Evolutionary conservation across 805 yeast genomes (phyloP), one percentile per base, ranked within the genome.

Genomic region (Metschnikowia lunata): DNA sequence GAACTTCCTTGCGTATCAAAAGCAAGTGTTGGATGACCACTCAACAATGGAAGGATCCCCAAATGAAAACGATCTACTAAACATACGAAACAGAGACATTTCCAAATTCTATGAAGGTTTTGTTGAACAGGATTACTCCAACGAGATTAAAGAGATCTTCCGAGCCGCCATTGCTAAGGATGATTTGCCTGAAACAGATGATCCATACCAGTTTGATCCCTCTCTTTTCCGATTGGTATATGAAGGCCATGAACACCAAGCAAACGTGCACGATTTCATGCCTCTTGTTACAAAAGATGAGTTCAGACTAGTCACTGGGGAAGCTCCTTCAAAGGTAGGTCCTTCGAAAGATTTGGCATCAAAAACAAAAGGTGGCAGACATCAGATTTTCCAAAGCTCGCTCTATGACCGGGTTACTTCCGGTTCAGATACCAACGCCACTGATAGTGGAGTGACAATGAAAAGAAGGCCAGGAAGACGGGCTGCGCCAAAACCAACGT

Each of bases 381-480:
- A 71, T 50, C 65, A 66, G 39, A 67, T 71, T 8, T 70, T 70
- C 56, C 70, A 66, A 45, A 66, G 58, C 42, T 48, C 72, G 13
- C 60, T 71, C 30, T 71, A 70, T 51, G 75, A 70, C 35, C 42
- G 49, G 12, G 57, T 46, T 34, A 66, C 74, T 1, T 66, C 72
- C 7, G 76, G 74, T 1, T 67, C 73, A 0, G 76, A 71, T 43
- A 61, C 72, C 1, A 64, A 62, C 40, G 55, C 47, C 7, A 45
- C 55, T 6, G 54, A 51, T 10, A 40, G 43, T n/a, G 41, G 52
- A 0, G 42, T 48, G 12, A 45, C 53, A 1, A 43, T 57, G 29
- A 56, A 61, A 23, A 64, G 67, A 46, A 57, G 74, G 50, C 62
- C 74, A 38, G 72, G 74, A 8, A 58, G 75, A 52, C 57, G 74